Evolutionary conservation across 257 asterid genomes (phyloP), one percentile per base, ranked within the genome.

Genomic region (Nicotiana benthamiana): DNA sequence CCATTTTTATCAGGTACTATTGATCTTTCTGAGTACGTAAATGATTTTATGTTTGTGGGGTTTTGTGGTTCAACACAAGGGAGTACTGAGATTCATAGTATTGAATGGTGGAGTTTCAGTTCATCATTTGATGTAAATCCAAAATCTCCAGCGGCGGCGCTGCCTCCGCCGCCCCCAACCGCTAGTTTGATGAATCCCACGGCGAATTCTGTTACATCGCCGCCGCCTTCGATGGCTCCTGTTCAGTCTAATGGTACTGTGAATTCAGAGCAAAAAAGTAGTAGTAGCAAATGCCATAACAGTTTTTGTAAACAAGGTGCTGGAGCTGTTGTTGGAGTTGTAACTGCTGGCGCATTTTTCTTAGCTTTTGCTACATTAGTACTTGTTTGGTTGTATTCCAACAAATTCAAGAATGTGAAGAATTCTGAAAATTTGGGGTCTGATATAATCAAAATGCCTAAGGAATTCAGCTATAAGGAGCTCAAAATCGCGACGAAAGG

Each of bases 51-150:
- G 94, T 93, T 88, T 51, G 95, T 91, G 40, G 97, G 97, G 62
- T 90, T 93, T 76, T 80, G 93, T 59, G 97, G 93, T 77, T 92
- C 97, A 24, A 93, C 97, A 61, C 97, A 93, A 86, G 97, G 97
- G 52, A 93, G 97, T 61, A 93, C 97, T 0, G 97, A 93, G 86
- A 80, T 80, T 43, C 97, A 93, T 77, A 84, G 86, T 80, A 86
- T 93, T 27, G 92, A 90, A 36, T 93, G 94, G 95, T 93, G 97
- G 97, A 93, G 95, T 83, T 93, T 93, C 83, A 84, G 81, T 75
- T 91, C 97, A 9, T 85, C 90, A 4, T 92, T 91, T 24, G 94
- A 92, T 36, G 84, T 79, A 6, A 85, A 59, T n/a, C 79, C 95
- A 24, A 82, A 83, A 26, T 52, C 90, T 20, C 85, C 91, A 0